Evolutionary conservation across 2,329 filamentous ascomycete genomes (phyloP), one percentile per base, ranked within the genome.

Genomic region (Aaosphaeria pasadenensis): DNA sequence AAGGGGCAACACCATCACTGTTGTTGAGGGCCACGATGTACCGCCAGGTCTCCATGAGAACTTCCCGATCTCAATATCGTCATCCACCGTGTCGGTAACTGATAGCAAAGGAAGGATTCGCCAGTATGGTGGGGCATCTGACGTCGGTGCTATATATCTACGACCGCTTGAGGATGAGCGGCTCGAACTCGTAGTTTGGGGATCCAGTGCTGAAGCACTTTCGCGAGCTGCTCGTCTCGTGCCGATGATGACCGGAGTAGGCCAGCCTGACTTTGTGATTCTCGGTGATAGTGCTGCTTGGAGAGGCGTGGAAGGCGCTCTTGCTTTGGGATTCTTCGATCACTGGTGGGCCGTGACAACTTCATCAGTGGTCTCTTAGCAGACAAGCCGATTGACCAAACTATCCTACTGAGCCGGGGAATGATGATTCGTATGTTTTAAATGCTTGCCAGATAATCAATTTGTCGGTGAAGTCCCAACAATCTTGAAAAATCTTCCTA

Each of bases 101-200:
- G 59, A 65, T 39, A 46, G 52, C 24, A 52, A 53, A 28, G 63
- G 62, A 4, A 50, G 50, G 5, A 39, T 49, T 7, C 58, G 59
- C 17, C 42, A 51, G 32, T 56, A 59, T 46, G 68, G 69, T 45
- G 61, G 66, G 24, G 65, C 67, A 38, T 48, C 55, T 5, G 71
- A 72, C 3, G 64, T 80, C 39, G 77, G 74, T 30, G 76, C 78
- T 3, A 72, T 79, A 11, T 83, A 78, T 54, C 58, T 84, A 9
- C 71, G 75, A 24, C 80, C 80, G 3, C 53, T 79, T 30, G 57
- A 64, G 2, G 63, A 68, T 30, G 75, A 77, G 47, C 65, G 74
- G 45, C 64, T 83, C 43, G 80, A 82, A 56, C 62, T 84, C 33
- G 74, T 83, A 3, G 60, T 84, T 5, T 84, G 80, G 81, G 81